A percentile compares a stretch with the other conserved stretches of the same genome.
These are phyloP conservation scores for Pezicula radicicola DNA, from an alignment of 2,329 filamentous ascomycete genomes.

Conservation along the genomic window DNA sequence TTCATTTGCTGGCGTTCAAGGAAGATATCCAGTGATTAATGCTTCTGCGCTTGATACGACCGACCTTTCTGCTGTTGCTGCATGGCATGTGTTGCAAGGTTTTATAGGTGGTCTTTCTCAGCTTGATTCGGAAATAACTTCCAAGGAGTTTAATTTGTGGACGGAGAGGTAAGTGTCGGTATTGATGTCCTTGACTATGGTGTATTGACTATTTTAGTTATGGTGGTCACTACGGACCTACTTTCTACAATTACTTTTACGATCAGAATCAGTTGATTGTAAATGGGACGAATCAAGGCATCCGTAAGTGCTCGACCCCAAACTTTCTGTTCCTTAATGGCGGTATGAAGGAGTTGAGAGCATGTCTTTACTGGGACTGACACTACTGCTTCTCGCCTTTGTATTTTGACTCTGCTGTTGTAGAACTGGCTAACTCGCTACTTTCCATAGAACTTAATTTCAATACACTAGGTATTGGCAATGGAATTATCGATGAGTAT, in stretches of 20 bases:
- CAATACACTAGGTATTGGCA: constrained; percentile 62
- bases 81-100: constrained; percentile 53
- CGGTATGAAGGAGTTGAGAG: too few relatives aligned
- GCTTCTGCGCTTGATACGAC: constrained; percentile 50
- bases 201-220: constrained; percentile 42
- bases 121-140: constrained; percentile 17
- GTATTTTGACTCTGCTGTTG: too few relatives aligned
- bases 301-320: constrained; percentile 18
- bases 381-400: too few relatives aligned
- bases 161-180: constrained; percentile 40
- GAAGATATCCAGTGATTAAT: constrained; percentile 30
- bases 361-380: too few relatives aligned
- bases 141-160: constrained; percentile 50
- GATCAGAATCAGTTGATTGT: constrained; percentile 57
- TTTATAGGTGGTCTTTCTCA: constrained; percentile 47
- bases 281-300: constrained; percentile 45
- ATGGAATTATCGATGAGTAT: constrained; percentile 63
- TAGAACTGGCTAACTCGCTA: too few relatives aligned
- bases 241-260: constrained; percentile 54
- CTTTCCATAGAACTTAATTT: constrained; percentile 46
- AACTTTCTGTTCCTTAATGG: too few relatives aligned
- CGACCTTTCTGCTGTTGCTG: constrained; percentile 49
- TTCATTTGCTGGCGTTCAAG: constrained; percentile 13
- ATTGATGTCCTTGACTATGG: neutral
- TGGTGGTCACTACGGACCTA: constrained; percentile 63